Evolutionary conservation across 257 asterid species (phyloP).

Genomic region (Rubia yunnanensis): DNA sequence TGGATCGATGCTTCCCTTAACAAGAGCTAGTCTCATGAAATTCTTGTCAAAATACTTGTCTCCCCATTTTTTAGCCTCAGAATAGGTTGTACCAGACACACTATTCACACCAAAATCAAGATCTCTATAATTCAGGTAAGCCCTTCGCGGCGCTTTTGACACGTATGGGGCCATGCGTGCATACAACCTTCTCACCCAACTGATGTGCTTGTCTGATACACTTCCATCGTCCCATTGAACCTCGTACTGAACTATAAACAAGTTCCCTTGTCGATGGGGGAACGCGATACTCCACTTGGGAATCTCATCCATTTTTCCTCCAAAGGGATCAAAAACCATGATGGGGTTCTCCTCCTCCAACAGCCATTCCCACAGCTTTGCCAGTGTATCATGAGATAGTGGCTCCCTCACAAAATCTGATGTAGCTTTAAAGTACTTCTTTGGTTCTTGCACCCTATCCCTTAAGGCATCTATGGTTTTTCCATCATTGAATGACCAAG

Average conservation of each 20-base stretch:
- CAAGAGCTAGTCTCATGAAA: conserved; percentile 30
- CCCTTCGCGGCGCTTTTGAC: conserved; percentile 34
- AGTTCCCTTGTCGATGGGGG: conserved; percentile 44
- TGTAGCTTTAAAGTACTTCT: conserved; percentile 37
- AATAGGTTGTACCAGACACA: conserved; percentile 8
- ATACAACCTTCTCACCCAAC: conserved; percentile 32
- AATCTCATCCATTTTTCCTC: conserved; percentile 41
- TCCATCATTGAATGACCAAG: conserved; percentile 9
- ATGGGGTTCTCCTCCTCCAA: conserved; percentile 19
- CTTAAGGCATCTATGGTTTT: conserved; percentile 19
- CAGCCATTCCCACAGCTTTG: conserved; percentile 16
- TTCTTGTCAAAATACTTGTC: conserved; percentile 38
- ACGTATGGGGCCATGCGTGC: conserved; percentile 38
- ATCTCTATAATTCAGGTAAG: conserved; percentile 49
- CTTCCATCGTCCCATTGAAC: conserved; percentile 29
- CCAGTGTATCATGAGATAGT: conserved; percentile 21
- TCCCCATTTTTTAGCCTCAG: conserved; percentile 35
- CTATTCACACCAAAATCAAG: conserved; percentile 37
- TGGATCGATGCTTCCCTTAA: conserved; percentile 39
- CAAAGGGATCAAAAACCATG: conserved; percentile 42
- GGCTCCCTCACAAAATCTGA: conserved; percentile 37
- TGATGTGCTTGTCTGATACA: conserved; percentile 17
- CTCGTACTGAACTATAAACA: conserved; percentile 35
- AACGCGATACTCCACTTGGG: conserved; percentile 27
- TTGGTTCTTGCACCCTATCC: conserved; percentile 17